Evolutionary conservation across 257 asterid species (phyloP).

Genomic region (Penstemon davidsonii): DNA sequence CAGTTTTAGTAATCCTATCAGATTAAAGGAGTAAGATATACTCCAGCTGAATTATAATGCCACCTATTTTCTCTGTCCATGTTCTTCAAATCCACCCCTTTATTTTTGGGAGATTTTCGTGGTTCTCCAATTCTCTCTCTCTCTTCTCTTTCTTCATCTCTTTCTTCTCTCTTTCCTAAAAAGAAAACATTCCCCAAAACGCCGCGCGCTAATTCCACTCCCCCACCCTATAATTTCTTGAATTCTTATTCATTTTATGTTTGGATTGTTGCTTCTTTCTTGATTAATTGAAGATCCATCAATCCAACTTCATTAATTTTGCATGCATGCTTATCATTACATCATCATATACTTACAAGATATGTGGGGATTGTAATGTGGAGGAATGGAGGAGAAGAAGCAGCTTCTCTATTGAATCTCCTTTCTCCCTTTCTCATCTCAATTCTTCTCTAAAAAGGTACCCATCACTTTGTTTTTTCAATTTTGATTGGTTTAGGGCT

Average conservation of each 20-base stretch:
- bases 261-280: neutral
- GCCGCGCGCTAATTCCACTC: slow-evolving; percentile 14
- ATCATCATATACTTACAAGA: slow-evolving; percentile 30
- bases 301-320: neutral
- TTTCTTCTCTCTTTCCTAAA: slow-evolving; percentile 3
- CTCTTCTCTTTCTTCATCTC: slow-evolving; percentile 19
- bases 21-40: too few relatives aligned
- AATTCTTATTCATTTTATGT: neutral
- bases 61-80: slow-evolving; percentile 3
- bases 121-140: slow-evolving; percentile 24
- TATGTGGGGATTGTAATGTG: slow-evolving; percentile 30
- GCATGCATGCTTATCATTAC: slow-evolving; percentile 42
- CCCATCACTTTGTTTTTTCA: neutral
- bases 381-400: slow-evolving; percentile 33
- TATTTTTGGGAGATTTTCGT: slow-evolving; percentile 38
- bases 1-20: too few relatives aligned
- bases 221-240: slow-evolving; percentile 7
- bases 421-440: slow-evolving; percentile 31
- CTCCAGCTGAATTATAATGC: neutral
- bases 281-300: slow-evolving; percentile 18
- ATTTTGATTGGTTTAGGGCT: neutral
- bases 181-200: slow-evolving; percentile 14
- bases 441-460: slow-evolving; percentile 36
- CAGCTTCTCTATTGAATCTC: slow-evolving; percentile 35
- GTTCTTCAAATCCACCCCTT: slow-evolving; percentile 33